Evolutionary conservation across 306 rosid species (phyloP), one percentile per base, ranked within the genome.

Genomic region (Quillaja saponaria): DNA sequence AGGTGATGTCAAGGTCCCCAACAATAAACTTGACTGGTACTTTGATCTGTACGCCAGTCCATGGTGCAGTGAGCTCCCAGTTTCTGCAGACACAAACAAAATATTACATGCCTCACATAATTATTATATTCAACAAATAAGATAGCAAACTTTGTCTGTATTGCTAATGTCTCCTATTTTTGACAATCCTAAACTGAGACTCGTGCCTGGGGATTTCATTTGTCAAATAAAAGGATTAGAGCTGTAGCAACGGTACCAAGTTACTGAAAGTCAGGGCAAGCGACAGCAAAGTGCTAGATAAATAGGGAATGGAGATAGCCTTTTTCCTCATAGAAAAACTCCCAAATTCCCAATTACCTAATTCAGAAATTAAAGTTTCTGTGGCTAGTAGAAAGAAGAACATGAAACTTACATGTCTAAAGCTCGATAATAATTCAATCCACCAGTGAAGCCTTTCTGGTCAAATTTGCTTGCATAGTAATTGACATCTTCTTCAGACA

Each of bases 381-480:
- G 12, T 13, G 20, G 15, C 49, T 55, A 5, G 28, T 21, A 64
- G 47, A 19, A 39, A 39, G 55, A 15, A 51, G 19, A 71, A 39
- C n/a, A n/a, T n/a, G 68, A 72, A 70, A 66, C 84, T 48, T 76
- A 91, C 95, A 83, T 53, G 58, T 81, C 51, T 14, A 78, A 0
- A 16, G 91, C 87, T 8, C 91, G 87, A 70, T 91, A 91, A 44
- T 87, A 87, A 74, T 87, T 91, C 60, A 85, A 70, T 34, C 91
- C 95, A 3, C 97, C 95, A 0, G 86, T 81, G 67, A 87, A 91
- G 54, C 95, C 96, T 15, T 46, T 87, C 62, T 80, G 73, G 20
- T 71, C 64, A 78, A 78, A 87, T 61, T 85, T 83, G 68, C 44
- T 64, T 19, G 72, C 84, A 70, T 65, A 80, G 55, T 80, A 85